Evolutionary conservation across 495 filamentous ascomycete genomes (phyloP), one percentile per base, ranked within the genome.

Genomic region (Penicillium canescens): DNA sequence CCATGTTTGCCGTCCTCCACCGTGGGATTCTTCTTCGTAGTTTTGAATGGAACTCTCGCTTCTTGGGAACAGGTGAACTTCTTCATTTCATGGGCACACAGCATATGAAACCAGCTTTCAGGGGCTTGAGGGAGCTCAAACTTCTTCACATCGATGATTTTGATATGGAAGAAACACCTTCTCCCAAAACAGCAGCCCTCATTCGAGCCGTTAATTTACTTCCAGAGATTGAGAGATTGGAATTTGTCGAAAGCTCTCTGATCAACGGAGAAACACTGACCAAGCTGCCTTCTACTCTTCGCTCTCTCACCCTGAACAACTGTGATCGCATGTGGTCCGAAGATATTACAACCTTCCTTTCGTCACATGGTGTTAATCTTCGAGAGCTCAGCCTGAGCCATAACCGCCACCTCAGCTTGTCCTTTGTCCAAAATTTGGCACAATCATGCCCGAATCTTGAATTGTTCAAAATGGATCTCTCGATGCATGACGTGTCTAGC

Each of bases 41-140:
- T 47, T 96, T 89, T 88, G 84, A 83, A 31, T 96, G 92, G 91
- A 92, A 88, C 58, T 69, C 80, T 33, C 79, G 84, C n/a, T 75
- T 88, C 41, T 76, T 80, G 54, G 75, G 80, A 8, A 69, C 75
- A 1, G 65, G 65, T n/a, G 56, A 73, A 26, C 63, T 80, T 36
- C 62, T 87, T 10, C 65, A 71, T 1, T 67, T 75, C 10, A 80
- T 92, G 61, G 57, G 72, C 9, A 55, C 65, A 7, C 72, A 75
- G 13, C 89, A 96, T 58, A 42, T 64, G n/a, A 71, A 69, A n/a
- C 68, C 77, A 5, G 60, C 79, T 0, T 95, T 96, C 56, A 66
- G 74, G 34, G 65, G 65, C 10, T 61, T 96, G 8, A 73, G 72
- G 46, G 82, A 82, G 46, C 57, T 94, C 7, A 74, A 75, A 2